Base-by-base conservation (phyloP, 2,329 filamentous ascomycete species). In the Tolypocladium tropicale region DNA sequence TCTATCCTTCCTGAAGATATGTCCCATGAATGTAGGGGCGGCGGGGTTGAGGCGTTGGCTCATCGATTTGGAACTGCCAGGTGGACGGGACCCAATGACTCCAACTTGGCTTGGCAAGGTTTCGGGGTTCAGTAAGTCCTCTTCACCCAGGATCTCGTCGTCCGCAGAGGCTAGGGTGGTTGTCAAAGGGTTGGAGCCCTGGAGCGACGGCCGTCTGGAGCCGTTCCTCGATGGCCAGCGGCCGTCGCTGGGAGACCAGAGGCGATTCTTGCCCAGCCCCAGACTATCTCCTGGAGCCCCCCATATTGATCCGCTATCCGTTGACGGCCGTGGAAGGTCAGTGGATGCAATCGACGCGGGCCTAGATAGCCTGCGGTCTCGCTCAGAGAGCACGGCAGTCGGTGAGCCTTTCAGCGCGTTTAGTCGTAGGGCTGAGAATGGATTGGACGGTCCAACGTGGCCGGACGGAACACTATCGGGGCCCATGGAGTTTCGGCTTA, bases 21-120 rank as follows among this genome's bases (percentile, higher is more conserved):
- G 80, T 11, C 80, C 85, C 71, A 88, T 93, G 68, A 97, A 97
- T 1, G 88, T 89, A 10, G 92, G 92, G 0, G 93, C 94, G 7
- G 89, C 83, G 9, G 94, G 94, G 64, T 99, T 97, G 32, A 97
- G 78, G 64, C 71, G 85, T 73, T 69, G 84, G 70, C 67, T 85
- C 75, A 64, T 80, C 69, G 66, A 69, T 18, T 69, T 76, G 41
- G 72, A 63, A 7, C 67, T 61, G 7, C 67, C 69, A 5, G 74
- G 73, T 2, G 88, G 90, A 3, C 86, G 84, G 51, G 90, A 95
- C 28, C 93, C 93, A 61, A 97, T 96, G 1, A 86, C 80, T 25
- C 84, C 83, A 2, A 86, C 79, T 49, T 84, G 78, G 55, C 79
- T 81, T 6, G 80, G 78, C 14, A 78, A 77, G 4, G 74, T 73